These are phyloP conservation scores for Barnettozyma hawaiiensis DNA, from an alignment of 1,139 yeast species.

Conservation along the genomic window DNA sequence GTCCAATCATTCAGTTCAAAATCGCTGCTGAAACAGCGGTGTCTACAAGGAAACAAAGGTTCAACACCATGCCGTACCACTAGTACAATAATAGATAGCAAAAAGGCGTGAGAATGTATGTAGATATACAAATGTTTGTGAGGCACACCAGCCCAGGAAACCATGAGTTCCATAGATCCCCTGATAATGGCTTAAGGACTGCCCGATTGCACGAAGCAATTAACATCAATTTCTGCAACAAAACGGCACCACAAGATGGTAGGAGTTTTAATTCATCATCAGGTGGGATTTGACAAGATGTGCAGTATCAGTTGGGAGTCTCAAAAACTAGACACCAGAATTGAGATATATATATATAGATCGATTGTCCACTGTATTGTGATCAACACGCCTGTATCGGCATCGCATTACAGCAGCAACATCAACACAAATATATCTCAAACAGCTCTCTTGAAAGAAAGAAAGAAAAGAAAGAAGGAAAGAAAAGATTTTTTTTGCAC, in stretches of 20 bases:
- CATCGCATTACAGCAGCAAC: background rate
- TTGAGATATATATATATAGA: no score
- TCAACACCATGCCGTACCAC: background rate
- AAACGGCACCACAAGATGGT: constrained; percentile 28
- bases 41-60: background rate
- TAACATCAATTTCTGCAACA: constrained; percentile 25
- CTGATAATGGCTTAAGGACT: constrained; percentile 21
- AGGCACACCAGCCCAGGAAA: constrained; percentile 24
- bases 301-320: constrained; percentile 19
- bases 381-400: background rate
- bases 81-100: no score
- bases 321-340: no score
- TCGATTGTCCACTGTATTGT: background rate
- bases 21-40: constrained; percentile 5
- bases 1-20: constrained; percentile 12
- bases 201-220: constrained; percentile 16
- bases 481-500: background rate
- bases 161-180: background rate
- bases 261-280: constrained; percentile 19
- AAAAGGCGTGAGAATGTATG: no score
- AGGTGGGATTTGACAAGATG: constrained; percentile 29
- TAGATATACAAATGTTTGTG: no score
- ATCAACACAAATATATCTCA: no score
- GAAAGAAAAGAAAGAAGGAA: background rate
- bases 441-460: background rate